Conservation (phyloP, 2,329 filamentous ascomycete species). For the Pseudogymnoascus sp. region DNA sequence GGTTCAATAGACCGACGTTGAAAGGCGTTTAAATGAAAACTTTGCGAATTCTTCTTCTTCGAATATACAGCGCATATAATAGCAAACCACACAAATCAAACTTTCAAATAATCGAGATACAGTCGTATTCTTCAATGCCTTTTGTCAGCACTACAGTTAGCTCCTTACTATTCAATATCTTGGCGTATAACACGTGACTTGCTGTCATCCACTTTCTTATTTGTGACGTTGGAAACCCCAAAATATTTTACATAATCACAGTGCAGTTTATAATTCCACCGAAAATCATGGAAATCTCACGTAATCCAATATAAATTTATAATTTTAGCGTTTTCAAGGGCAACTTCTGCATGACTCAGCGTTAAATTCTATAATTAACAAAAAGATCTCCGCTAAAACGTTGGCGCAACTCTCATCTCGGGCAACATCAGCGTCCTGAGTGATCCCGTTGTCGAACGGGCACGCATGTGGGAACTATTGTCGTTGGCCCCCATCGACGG, state of each 20-base stretch:
- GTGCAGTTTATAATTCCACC: not conserved
- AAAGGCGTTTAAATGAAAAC: not conserved
- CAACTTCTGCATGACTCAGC: not conserved
- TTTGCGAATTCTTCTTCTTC: not conserved
- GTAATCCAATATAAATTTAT: not conserved
- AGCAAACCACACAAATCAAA: not conserved
- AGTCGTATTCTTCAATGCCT: not conserved
- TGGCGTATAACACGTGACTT: not conserved
- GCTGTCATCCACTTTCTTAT: not conserved
- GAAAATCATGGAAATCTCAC: not conserved
- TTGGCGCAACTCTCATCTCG: conserved; percentile 16
- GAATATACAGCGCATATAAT: not conserved
- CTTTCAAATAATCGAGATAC: not conserved
- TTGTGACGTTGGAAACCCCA: not conserved
- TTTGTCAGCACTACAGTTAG: conserved; percentile 6
- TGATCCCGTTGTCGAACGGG: conserved; percentile 14
- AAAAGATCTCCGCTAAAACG: conserved; percentile 12
- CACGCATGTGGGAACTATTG: conserved; percentile 8
- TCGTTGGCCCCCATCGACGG: not conserved
- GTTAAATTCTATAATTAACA: not conserved
- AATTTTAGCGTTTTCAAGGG: not conserved
- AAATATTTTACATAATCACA: not conserved
- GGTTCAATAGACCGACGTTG: not conserved
- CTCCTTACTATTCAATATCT: not conserved
- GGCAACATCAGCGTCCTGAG: conserved; percentile 16